Evolutionary conservation across 768 basidiomycete species (phyloP), one percentile per base, ranked within the genome.

Genomic region (Pleurotus citrinopileatus): DNA sequence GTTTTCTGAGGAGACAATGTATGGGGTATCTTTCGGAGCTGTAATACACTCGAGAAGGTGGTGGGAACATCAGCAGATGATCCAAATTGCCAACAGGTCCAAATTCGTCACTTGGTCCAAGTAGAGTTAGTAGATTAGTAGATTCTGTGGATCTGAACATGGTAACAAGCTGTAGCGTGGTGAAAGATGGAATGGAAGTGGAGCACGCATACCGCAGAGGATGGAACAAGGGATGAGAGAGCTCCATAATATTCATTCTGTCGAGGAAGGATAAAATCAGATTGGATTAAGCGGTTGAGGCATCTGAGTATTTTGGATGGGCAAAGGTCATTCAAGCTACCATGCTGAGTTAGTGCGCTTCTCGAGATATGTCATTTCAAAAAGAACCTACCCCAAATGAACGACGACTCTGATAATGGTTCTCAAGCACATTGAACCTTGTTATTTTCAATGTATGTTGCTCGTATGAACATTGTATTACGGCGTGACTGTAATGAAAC

Each of bases 151-250:
- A n/a, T n/a, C n/a, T n/a, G n/a, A n/a, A n/a, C n/a, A n/a, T n/a
- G n/a, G n/a, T n/a, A n/a, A n/a, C n/a, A n/a, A n/a, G n/a, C n/a
- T n/a, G n/a, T 40, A 19, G 17, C 7, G 38, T n/a, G 38, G 12
- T 44, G 43, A 44, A 27, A 25, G 43, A 23, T 17, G 26, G 23
- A 44, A 44, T 44, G 43, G 43, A 44, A 44, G 22, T 44, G 43
- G 43, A 44, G 43, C 43, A 32, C 29, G 38, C 38, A 40, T 13
- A 5, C 8, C 38, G 17, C n/a, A 5, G 7, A 40, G 5, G 38
- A 5, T 6, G 38, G n/a, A 20, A 6, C 8, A 17, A 40, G 38
- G 7, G 6, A 13, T 5, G 12, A 12, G 12, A 22, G 38, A 15
- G 19, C 38, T 40, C 38, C 38, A 40, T 19, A 19, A 7, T 40